A percentile compares a stretch with the other conserved stretches of the same genome.
Evolutionary conservation across 2,329 filamentous ascomycete species (phyloP).

Genomic region (Phialophora chinensis): DNA sequence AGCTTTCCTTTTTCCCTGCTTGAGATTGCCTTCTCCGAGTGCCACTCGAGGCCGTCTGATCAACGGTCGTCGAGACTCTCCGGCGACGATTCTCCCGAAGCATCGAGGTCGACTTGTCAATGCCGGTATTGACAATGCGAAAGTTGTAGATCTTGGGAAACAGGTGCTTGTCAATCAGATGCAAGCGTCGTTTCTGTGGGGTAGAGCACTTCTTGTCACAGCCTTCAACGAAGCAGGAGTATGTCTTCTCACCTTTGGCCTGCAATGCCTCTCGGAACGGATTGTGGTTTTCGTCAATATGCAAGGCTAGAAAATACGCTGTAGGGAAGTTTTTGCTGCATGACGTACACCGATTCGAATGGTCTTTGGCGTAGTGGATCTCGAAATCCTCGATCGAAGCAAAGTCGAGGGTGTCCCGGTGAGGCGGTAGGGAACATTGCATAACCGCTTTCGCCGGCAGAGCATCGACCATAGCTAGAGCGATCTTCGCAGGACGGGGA

Average conservation of each 20-base stretch:
- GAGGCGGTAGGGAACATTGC: constrained; percentile 81
- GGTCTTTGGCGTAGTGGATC: constrained; percentile 78
- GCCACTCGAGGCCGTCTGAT: constrained; percentile 42
- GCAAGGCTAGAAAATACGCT: constrained; percentile 76
- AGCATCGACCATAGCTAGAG: constrained; percentile 54
- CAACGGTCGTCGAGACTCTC: constrained; percentile 46
- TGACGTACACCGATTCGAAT: constrained; percentile 82
- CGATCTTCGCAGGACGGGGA: constrained; percentile 41
- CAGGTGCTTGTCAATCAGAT: constrained; percentile 92
- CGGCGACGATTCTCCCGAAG: constrained; percentile 60
- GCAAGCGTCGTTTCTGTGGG: constrained; percentile 80
- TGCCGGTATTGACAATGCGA: constrained; percentile 81
- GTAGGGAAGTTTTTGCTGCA: constrained; percentile 90
- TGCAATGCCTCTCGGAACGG: constrained; percentile 73
- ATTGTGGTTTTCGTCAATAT: constrained; percentile 92
- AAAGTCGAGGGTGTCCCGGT: constrained; percentile 74
- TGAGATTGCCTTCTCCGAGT: constrained; percentile 35
- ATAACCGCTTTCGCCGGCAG: constrained; percentile 59
- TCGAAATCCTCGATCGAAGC: constrained; percentile 80
- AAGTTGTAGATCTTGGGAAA: constrained; percentile 92
- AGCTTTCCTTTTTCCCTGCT: constrained; percentile 4
- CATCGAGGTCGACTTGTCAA: constrained; percentile 82
- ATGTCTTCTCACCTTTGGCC: constrained; percentile 86
- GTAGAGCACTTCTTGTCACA: constrained; percentile 86
- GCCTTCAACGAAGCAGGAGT: constrained; percentile 84